Percentiles rank a stretch among this genome's conserved stretches.
Evolutionary conservation across 2,329 filamentous ascomycete genomes (phyloP).

Genomic region (Didymella pomorum): DNA sequence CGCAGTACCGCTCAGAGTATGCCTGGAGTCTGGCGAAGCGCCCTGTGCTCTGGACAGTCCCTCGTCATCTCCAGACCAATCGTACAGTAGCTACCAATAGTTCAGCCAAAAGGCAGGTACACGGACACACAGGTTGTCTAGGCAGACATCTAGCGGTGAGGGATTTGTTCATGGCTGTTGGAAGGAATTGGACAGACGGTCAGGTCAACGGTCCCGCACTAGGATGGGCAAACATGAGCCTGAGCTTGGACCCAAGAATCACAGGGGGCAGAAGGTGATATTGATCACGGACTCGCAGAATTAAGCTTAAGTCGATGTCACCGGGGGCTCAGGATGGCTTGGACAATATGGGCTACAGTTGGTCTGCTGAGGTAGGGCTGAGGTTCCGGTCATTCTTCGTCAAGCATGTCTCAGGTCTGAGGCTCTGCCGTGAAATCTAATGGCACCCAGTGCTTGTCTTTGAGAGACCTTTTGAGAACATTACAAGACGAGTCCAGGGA

Average conservation of each 20-base stretch:
- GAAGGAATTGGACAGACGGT: slow-evolving; percentile 48
- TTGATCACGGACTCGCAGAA: not conserved
- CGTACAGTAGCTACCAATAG: slow-evolving; percentile 27
- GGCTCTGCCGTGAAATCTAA: not conserved
- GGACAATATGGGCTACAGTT: slow-evolving; percentile 1
- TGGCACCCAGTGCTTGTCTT: too few species aligned
- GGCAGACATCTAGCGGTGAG: slow-evolving; percentile 43
- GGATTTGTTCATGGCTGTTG: slow-evolving; percentile 52
- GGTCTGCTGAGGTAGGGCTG: slow-evolving; percentile 1
- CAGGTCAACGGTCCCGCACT: slow-evolving; percentile 23
- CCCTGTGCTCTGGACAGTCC: slow-evolving; percentile 54
- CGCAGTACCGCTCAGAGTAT: slow-evolving; percentile 48
- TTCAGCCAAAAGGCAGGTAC: slow-evolving; percentile 32
- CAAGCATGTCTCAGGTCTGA: not conserved
- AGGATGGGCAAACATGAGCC: slow-evolving; percentile 19
- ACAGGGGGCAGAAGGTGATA: slow-evolving; percentile 11
- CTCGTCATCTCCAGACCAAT: slow-evolving; percentile 30
- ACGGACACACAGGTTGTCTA: slow-evolving; percentile 42
- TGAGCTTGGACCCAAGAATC: slow-evolving; percentile 15
- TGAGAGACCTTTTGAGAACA: too few species aligned
- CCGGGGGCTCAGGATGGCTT: too few species aligned
- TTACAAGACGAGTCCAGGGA: too few species aligned
- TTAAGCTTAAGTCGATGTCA: not conserved
- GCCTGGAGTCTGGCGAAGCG: slow-evolving; percentile 57
- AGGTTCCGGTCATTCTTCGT: too few species aligned